phyloP scores from a whole-genome alignment of 129 eudicot genomes.

The Pseudognaphalium luteoalbum region DNA sequence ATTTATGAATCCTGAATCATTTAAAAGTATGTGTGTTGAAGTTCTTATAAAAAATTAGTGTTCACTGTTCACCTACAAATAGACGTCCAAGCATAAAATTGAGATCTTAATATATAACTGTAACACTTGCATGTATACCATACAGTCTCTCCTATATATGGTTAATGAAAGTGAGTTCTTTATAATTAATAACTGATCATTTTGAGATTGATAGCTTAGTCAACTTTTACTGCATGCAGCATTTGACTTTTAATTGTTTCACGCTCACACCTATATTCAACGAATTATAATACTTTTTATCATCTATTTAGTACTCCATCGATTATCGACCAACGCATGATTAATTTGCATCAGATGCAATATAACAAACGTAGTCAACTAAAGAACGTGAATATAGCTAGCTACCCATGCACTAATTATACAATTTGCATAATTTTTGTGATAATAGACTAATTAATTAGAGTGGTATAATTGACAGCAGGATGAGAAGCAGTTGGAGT shows the following conservation, averaged over 20 bases:
- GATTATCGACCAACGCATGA: background rate
- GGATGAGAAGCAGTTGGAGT: constrained; percentile 63
- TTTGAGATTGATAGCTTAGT: background rate
- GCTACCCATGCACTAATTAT: background rate
- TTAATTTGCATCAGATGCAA: no score
- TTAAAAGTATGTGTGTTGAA: no score
- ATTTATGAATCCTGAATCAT: background rate
- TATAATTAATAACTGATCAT: background rate
- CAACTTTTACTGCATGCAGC: background rate
- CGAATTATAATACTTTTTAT: no score
- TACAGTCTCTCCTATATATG: no score
- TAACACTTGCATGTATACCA: no score
- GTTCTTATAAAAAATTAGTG: no score
- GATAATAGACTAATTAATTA: background rate
- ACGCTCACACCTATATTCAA: no score
- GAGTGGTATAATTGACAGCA: constrained; percentile 12
- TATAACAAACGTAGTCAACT: background rate
- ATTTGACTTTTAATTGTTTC: no score
- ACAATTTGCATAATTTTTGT: background rate
- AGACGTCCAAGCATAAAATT: no score
- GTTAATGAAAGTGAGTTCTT: background rate
- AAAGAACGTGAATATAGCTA: background rate
- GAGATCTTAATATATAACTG: no score
- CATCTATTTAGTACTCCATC: background rate
- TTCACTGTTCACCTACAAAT: no score